Conservation (phyloP, 2,329 filamentous ascomycete species). For the Sporothrix dimorphospora region DNA sequence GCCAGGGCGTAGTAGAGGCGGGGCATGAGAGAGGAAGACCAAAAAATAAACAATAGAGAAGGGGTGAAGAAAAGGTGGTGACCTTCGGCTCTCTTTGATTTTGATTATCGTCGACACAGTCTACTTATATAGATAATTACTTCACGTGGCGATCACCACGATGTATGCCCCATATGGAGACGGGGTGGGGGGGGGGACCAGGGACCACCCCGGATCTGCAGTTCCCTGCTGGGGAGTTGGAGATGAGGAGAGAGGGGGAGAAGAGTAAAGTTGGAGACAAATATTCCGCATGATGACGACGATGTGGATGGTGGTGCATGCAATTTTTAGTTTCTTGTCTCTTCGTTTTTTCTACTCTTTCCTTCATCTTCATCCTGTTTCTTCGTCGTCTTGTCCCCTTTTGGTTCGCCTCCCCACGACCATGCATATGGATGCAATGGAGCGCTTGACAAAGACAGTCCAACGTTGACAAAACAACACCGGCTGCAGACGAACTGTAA, state of each 20-base stretch:
- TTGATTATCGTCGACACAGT: too few relatives aligned
- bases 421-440: too few relatives aligned
- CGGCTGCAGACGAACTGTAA: background rate
- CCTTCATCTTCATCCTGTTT: too few relatives aligned
- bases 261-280: background rate
- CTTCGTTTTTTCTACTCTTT: background rate
- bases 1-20: background rate
- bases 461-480: background rate
- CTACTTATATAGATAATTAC: background rate
- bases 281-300: slow-evolving; percentile 10
- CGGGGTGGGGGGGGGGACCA: background rate
- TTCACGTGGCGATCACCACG: background rate
- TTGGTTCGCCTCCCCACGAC: too few relatives aligned
- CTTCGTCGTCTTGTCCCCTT: too few relatives aligned
- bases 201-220: slow-evolving; percentile 16
- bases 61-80: background rate
- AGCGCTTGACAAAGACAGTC: background rate
- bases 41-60: background rate
- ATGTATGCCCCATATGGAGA: background rate
- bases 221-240: background rate
- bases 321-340: background rate
- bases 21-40: background rate
- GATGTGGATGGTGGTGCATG: background rate
- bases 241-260: background rate
- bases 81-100: background rate